Conservation (phyloP, 2,329 filamentous ascomycete species). For the Hysterium pulicare region DNA sequence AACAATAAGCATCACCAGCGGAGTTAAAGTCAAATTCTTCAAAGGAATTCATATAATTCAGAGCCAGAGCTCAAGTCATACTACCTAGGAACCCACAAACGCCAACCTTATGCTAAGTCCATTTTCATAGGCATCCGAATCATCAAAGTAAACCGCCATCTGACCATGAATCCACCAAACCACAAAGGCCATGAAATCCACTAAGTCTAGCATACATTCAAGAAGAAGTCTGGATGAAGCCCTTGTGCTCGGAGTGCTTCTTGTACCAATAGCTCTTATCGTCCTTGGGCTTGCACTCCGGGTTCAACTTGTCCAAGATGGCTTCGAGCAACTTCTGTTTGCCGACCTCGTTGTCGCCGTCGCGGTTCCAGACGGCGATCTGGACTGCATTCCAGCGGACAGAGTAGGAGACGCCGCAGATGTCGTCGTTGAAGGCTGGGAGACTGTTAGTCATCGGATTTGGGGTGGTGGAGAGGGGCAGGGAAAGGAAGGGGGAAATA, state of each 20-base stretch:
- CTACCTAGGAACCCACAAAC: too few species aligned
- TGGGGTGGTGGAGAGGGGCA: background rate
- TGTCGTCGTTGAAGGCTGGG: constrained; percentile 63
- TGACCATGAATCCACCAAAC: too few species aligned
- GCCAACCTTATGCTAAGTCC: too few species aligned
- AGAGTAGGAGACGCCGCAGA: constrained; percentile 84
- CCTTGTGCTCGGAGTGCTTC: constrained; percentile 82
- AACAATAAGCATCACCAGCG: too few species aligned
- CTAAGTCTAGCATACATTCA: too few species aligned
- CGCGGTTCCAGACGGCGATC: constrained; percentile 90
- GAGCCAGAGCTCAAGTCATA: too few species aligned
- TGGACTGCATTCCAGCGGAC: constrained; percentile 87
- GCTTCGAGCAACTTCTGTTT: constrained; percentile 70
- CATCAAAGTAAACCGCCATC: too few species aligned
- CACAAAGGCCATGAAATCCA: too few species aligned
- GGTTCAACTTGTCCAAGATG: constrained; percentile 69
- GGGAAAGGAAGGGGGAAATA: constrained; percentile 1
- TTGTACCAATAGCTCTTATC: constrained; percentile 73
- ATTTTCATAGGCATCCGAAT: too few species aligned
- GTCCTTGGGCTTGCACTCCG: constrained; percentile 67
- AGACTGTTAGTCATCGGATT: constrained; percentile 6
- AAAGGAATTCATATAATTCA: too few species aligned
- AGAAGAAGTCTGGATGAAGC: constrained; percentile 50
- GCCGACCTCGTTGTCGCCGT: constrained; percentile 74
- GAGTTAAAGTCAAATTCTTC: too few species aligned